A percentile compares a stretch with the other conserved stretches of the same genome.
Conservation (phyloP, 345 rosid genomes). For the Gossypium rotundifolium region DNA sequence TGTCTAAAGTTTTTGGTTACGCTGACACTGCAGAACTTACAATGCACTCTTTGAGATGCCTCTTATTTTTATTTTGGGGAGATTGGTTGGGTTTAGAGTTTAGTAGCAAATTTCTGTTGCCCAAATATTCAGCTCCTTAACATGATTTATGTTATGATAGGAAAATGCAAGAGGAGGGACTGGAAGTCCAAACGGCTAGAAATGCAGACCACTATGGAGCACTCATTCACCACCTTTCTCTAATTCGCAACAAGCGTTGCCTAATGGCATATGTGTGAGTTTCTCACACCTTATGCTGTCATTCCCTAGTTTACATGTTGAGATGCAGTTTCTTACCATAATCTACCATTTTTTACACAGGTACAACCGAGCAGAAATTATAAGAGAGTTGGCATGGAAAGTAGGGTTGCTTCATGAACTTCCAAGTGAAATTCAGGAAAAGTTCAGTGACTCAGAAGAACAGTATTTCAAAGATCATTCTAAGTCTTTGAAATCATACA, state of each 20-base stretch:
- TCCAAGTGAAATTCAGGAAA: conserved; percentile 68
- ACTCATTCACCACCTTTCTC: conserved; percentile 76
- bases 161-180: conserved; percentile 82
- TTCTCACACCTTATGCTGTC: background rate
- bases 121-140: background rate
- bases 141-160: conserved; percentile 26
- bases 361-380: conserved; percentile 74
- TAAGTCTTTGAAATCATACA: conserved; percentile 57
- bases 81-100: background rate
- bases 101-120: background rate
- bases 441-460: conserved; percentile 61
- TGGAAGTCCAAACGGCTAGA: conserved; percentile 71
- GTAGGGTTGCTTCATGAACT: conserved; percentile 68
- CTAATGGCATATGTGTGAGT: conserved; percentile 85
- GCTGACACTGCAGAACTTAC: too few species aligned
- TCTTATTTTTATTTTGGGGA: background rate
- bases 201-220: conserved; percentile 89
- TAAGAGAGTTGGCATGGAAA: conserved; percentile 67
- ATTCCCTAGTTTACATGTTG: conserved; percentile 5
- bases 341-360: conserved; percentile 25
- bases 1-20: background rate
- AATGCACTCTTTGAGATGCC: background rate
- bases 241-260: conserved; percentile 87
- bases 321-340: background rate
- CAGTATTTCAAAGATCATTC: conserved; percentile 66